phyloP scores from a whole-genome alignment of 495 filamentous ascomycete species.

The Cetradonia linearis region DNA sequence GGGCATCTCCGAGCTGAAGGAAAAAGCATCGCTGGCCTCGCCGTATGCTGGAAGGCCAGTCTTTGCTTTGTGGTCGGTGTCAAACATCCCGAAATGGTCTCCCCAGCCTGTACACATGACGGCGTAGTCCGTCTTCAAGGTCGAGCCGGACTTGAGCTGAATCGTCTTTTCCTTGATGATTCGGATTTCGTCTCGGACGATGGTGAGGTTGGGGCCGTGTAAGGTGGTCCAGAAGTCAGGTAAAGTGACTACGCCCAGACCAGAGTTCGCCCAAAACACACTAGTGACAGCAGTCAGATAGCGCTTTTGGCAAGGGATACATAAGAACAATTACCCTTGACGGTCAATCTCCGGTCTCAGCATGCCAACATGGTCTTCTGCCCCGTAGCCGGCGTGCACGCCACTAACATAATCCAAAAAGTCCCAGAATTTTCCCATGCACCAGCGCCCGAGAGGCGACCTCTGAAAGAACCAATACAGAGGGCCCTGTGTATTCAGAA shows the following conservation, averaged over 20 bases:
- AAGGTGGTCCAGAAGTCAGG: conserved; percentile 32
- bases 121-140: conserved; percentile 24
- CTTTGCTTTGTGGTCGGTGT: conserved; percentile 7
- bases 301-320: background rate
- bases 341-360: conserved; percentile 14
- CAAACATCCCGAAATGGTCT: conserved; percentile 23
- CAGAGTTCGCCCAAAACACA: conserved; percentile 34
- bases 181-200: conserved; percentile 24
- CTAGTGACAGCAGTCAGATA: conserved; percentile 12
- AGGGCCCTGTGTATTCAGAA: conserved; percentile 20
- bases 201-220: conserved; percentile 27
- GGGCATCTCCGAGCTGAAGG: no score
- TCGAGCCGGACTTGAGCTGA: conserved; percentile 7
- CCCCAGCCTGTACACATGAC: conserved; percentile 30
- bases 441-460: conserved; percentile 3
- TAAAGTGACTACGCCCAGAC: conserved; percentile 30
- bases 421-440: background rate
- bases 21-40: no score
- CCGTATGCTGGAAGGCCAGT: conserved; percentile 16
- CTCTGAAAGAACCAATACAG: conserved; percentile 19
- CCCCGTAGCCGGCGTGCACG: background rate
- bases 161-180: background rate
- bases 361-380: background rate
- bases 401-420: background rate
- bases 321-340: background rate